Evolutionary conservation across 176 grass and related monocot species (phyloP).

Genomic region (Echinochloa phyllopogon): DNA sequence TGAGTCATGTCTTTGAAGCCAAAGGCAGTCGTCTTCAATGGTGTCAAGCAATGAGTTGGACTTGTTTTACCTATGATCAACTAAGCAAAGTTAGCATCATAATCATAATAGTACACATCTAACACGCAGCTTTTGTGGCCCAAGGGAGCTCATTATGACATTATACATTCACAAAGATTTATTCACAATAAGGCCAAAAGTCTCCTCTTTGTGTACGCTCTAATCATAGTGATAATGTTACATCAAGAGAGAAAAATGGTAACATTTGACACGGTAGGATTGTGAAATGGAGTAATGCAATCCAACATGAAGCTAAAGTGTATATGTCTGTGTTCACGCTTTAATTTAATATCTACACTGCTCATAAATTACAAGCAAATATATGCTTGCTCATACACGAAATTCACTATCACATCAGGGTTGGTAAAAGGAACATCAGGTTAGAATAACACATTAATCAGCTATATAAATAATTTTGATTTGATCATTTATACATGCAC

Average conservation of each 20-base stretch:
- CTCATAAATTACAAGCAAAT: too few relatives aligned
- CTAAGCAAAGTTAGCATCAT: not conserved
- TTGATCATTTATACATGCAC: not conserved
- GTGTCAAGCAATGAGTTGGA: slow-evolving; percentile 42
- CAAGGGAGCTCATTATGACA: slow-evolving; percentile 21
- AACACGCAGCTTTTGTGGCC: not conserved
- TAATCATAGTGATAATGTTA: not conserved
- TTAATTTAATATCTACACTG: too few relatives aligned
- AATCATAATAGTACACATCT: not conserved
- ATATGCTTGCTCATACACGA: slow-evolving; percentile 15
- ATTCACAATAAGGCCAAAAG: not conserved
- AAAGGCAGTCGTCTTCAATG: slow-evolving; percentile 29
- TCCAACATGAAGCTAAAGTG: not conserved
- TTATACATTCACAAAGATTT: slow-evolving; percentile 1
- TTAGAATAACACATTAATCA: slow-evolving; percentile 6
- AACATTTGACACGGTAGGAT: not conserved
- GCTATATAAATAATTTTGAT: not conserved
- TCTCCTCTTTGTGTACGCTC: not conserved
- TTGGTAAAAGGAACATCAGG: slow-evolving; percentile 20
- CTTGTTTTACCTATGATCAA: not conserved
- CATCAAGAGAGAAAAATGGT: not conserved
- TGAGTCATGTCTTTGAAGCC: slow-evolving; percentile 41
- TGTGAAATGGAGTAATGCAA: not conserved
- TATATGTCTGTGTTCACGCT: too few relatives aligned
- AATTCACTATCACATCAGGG: not conserved